Evolutionary conservation across 306 rosid species (phyloP).

Genomic region (Arachis stenosperma): DNA sequence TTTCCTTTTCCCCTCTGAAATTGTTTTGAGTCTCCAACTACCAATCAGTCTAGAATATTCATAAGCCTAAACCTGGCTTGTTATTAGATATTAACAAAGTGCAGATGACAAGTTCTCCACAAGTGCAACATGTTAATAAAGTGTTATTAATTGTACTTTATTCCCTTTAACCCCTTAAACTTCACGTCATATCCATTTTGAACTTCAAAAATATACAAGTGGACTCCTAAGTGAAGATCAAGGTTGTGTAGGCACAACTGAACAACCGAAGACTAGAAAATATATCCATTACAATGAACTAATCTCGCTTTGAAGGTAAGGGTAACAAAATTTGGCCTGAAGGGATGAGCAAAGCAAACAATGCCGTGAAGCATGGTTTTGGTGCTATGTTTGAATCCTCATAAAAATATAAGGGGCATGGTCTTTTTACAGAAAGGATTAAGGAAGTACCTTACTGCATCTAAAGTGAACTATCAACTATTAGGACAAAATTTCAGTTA

Average conservation of each 20-base stretch:
- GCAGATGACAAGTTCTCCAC: not conserved
- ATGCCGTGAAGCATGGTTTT: not conserved
- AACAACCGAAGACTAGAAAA: not conserved
- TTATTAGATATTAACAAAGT: not conserved
- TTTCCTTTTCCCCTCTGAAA: constrained; percentile 7
- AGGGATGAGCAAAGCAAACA: not conserved
- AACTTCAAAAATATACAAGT: not conserved
- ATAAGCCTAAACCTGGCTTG: not conserved
- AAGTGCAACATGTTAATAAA: not conserved
- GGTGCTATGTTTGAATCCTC: not conserved
- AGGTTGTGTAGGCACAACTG: not conserved
- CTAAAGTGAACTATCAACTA: not conserved
- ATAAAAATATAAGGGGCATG: not conserved
- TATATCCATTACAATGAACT: not conserved
- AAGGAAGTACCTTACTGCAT: not conserved
- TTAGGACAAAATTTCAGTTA: not conserved
- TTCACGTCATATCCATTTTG: too few relatives aligned
- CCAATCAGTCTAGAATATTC: not conserved
- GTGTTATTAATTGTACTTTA: too few relatives aligned
- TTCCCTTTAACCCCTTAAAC: too few relatives aligned
- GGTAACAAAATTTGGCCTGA: not conserved
- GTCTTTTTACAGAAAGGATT: not conserved
- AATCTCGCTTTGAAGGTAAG: not conserved
- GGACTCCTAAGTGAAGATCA: too few relatives aligned
- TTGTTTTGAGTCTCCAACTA: not conserved